Evolutionary conservation across 495 filamentous ascomycete species (phyloP), one percentile per base, ranked within the genome.

Genomic region (Penicillium turbatum): DNA sequence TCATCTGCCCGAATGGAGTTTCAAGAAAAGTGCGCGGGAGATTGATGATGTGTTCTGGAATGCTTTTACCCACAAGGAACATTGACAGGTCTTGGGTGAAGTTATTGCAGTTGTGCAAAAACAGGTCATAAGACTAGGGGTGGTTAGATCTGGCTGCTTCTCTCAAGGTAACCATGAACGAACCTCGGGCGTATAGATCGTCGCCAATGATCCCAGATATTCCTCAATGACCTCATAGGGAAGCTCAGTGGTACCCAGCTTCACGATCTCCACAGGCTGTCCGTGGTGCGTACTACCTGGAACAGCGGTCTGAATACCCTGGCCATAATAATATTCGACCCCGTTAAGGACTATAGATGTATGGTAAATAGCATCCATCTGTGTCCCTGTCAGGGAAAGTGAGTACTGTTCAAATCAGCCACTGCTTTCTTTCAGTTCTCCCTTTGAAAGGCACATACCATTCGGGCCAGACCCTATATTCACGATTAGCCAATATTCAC

Each of bases 91-190:
- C 93, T 63, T 97, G 92, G 5, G 90, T 88, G 69, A 98, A 98
- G 75, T 97, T 97, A 72, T 98, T 97, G 80, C 93, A 97, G 64
- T 98, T 98, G 63, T 96, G 92, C 34, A 86, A 74, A 67, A 89
- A 89, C 3, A 96, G 75, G 66, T 95, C 88, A 62, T 97, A 97
- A 0, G 88, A 89, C 86, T 90, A 59, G 19, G 36, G 26, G 2
- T 27, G 30, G 21, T 58, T 44, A 56, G 48, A 43, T 5, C 15
- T 38, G 24, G 6, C 6, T 7, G 11, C 11, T 26, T 10, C 2
- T 3, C 15, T 49, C n/a, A 29, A 36, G 19, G 0, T 3, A n/a
- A 51, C 3, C 1, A 5, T 37, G 3, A 27, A 60, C 61, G 56
- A 71, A 86, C 88, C 74, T 95, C 86, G 5, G 85, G 79, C 0